Evolutionary conservation across 306 rosid genomes (phyloP).

Genomic region (Glycine tomentella): DNA sequence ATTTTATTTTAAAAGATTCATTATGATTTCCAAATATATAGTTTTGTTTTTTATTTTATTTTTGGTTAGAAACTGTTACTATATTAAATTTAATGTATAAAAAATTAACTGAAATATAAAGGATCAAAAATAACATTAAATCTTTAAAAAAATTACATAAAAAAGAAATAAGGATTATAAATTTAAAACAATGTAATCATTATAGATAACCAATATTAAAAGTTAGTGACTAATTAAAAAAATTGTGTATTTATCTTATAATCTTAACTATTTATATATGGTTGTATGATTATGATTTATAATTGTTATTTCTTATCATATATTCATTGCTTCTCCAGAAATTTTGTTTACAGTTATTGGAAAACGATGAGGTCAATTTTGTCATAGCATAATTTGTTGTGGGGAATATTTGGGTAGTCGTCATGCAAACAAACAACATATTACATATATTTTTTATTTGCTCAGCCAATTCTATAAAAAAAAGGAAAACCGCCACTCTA

Average conservation of each 20-base stretch:
- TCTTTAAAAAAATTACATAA: too few species aligned
- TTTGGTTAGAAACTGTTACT: too few species aligned
- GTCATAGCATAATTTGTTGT: slow-evolving; percentile 50
- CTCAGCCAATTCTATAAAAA: slow-evolving; percentile 44
- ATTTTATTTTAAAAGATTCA: too few species aligned
- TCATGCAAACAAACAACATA: slow-evolving; percentile 53
- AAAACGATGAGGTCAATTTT: slow-evolving; percentile 42
- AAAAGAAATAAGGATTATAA: too few species aligned
- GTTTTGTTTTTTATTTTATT: too few species aligned
- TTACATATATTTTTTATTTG: slow-evolving; percentile 31
- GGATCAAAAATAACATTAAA: too few species aligned
- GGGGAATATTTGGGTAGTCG: slow-evolving; percentile 45
- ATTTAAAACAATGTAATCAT: too few species aligned
- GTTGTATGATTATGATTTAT: neutral
- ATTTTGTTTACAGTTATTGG: neutral
- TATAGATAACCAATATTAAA: too few species aligned
- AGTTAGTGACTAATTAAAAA: too few species aligned
- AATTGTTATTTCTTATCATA: neutral
- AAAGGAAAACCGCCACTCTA: slow-evolving; percentile 17
- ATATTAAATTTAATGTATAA: too few species aligned
- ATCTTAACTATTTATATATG: neutral
- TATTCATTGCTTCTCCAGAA: neutral
- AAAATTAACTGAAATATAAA: too few species aligned
- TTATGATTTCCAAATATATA: too few species aligned
- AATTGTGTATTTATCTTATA: neutral